Base-by-base conservation (phyloP, 805 yeast species). In the Jamesozyma jinghongensis region DNA sequence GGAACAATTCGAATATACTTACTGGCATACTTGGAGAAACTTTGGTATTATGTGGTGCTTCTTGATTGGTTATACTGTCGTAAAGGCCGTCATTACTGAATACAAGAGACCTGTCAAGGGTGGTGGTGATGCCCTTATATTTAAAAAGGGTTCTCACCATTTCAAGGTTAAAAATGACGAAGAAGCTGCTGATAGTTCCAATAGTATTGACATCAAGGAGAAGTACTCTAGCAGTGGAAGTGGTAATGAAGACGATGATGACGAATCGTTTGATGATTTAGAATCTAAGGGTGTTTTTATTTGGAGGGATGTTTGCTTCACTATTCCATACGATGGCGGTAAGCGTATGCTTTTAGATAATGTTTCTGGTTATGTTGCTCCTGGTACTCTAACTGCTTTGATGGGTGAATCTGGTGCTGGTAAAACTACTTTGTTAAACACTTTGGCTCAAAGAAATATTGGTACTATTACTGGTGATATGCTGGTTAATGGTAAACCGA, bases 371-470 rank as follows among this genome's bases (percentile, higher is more conserved):
- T 81, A 81, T 76, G 85, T 81, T 38, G 74, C 75, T 51, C 86
- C 86, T 4, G 86, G 86, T 46, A 79, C 83, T 35, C 61, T 81
- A 56, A 81, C 86, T 34, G 88, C 88, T 1, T 57, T 76, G 40
- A 74, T 76, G 81, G 83, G 85, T 48, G 78, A 79, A 20, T 75
- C 85, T 37, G 85, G 85, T 59, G 86, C 86, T 40, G 86, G 86
- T 66, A 79, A 79, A 55, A 80, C 86, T 14, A 80, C 86, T 3
- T 62, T 79, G 45, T 66, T 79, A 46, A 80, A 80, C 62, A 75
- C 76, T 44, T 64, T 80, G 51, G 79, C 84, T 19, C 75, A 74
- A 52, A 71, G 86, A 53, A 72, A 76, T 41, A 72, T 79, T 27
- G 86, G 86, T 59, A 73, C 73, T 32, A 76, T 80, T 36, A 69